Evolutionary conservation across 805 yeast species (phyloP).

Genomic region (Yamadazyma tumulicola): DNA sequence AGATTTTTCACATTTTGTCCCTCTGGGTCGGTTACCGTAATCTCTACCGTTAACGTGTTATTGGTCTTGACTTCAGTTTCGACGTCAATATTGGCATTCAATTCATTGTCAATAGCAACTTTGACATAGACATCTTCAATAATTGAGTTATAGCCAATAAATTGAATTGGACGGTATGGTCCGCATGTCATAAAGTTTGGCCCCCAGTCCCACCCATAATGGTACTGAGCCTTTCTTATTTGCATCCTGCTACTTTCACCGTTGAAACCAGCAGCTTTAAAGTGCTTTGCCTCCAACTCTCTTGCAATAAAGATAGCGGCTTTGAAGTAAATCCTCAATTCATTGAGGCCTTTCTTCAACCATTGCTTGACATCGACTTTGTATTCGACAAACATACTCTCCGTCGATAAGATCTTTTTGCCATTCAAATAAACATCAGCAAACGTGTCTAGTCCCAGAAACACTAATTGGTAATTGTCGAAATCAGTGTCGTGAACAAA

Average conservation of each 20-base stretch:
- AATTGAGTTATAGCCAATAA: conserved; percentile 17
- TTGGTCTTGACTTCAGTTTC: conserved; percentile 6
- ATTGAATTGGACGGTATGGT: conserved; percentile 35
- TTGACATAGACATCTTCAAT: conserved; percentile 18
- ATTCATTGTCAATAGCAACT: conserved; percentile 12
- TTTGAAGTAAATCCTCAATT: conserved; percentile 31
- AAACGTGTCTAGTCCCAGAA: conserved; percentile 45
- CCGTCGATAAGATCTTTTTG: conserved; percentile 26
- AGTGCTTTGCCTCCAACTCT: conserved; percentile 27
- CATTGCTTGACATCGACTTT: conserved; percentile 22
- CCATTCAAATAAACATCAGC: conserved; percentile 41
- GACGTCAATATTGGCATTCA: conserved; percentile 10
- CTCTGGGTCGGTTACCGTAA: conserved; percentile 14
- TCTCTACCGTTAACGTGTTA: conserved; percentile 6
- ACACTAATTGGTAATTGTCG: conserved; percentile 23
- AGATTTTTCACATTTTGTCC: conserved; percentile 7
- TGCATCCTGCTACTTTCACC: conserved; percentile 44
- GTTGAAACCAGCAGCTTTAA: conserved; percentile 29
- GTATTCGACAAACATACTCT: conserved; percentile 43
- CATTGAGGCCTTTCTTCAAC: conserved; percentile 20
- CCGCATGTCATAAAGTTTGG: conserved; percentile 44
- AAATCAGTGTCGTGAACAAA: conserved; percentile 12
- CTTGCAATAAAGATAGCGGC: conserved; percentile 35
- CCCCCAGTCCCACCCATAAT: conserved; percentile 62
- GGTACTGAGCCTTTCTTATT: conserved; percentile 51